A percentile compares a stretch with the other conserved stretches of the same genome.
These are phyloP conservation scores for Lepiota brunneoincarnata DNA, from an alignment of 768 basidiomycete genomes.

Conservation along the genomic window DNA sequence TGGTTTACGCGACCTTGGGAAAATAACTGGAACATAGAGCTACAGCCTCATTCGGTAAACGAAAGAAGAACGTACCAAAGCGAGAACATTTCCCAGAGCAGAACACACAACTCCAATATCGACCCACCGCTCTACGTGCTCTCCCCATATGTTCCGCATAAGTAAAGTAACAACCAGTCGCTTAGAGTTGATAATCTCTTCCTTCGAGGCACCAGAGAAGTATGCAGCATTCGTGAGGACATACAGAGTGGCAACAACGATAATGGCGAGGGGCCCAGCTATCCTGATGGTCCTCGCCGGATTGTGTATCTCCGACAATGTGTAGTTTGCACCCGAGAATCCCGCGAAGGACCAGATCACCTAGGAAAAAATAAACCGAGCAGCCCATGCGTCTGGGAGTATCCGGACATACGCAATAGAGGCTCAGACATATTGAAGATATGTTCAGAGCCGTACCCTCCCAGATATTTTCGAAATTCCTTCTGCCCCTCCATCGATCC, in stretches of 20 bases:
- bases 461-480: slow-evolving; percentile 21
- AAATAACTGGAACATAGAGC: slow-evolving; percentile 12
- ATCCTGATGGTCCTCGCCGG: slow-evolving; percentile 53
- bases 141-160: slow-evolving; percentile 52
- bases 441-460: slow-evolving; percentile 37
- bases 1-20: slow-evolving; percentile 43
- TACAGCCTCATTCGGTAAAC: slow-evolving; percentile 13
- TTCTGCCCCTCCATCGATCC: slow-evolving; percentile 15
- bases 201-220: slow-evolving; percentile 53
- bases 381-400: slow-evolving; percentile 5
- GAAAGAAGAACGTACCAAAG: slow-evolving; percentile 30
- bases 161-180: slow-evolving; percentile 55
- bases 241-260: slow-evolving; percentile 45
- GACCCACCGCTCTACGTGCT: slow-evolving; percentile 34
- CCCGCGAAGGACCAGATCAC: slow-evolving; percentile 45
- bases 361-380: slow-evolving; percentile 20
- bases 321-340: slow-evolving; percentile 60
- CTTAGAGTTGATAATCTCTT: slow-evolving; percentile 49
- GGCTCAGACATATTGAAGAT: slow-evolving; percentile 46
- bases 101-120: slow-evolving; percentile 40
- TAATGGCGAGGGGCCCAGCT: slow-evolving; percentile 52
- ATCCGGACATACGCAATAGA: slow-evolving; percentile 39
- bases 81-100: slow-evolving; percentile 50
- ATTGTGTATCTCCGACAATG: slow-evolving; percentile 50
- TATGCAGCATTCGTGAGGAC: slow-evolving; percentile 54